Conservation (phyloP, 345 rosid genomes). For the Brassica cretica region DNA sequence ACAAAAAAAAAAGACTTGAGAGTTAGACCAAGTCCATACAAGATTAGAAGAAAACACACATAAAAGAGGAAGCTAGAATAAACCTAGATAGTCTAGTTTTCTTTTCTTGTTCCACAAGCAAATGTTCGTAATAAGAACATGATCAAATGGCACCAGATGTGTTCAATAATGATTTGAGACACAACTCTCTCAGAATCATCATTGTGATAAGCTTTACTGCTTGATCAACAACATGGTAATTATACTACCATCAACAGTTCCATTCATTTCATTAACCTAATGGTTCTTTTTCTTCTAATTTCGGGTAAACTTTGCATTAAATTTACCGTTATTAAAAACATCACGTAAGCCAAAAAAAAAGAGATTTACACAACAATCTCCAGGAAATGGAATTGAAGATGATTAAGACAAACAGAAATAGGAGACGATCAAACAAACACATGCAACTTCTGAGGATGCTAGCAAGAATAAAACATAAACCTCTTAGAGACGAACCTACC, state of each 20-base stretch:
- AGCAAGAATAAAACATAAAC: constrained; percentile 1
- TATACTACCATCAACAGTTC: not conserved
- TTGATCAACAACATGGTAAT: not conserved
- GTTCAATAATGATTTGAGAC: not conserved
- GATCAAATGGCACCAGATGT: constrained; percentile 15
- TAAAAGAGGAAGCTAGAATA: not conserved
- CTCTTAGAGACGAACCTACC: not conserved
- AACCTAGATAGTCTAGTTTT: not conserved
- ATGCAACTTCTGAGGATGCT: not conserved
- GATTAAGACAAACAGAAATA: not conserved
- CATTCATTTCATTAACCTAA: not conserved
- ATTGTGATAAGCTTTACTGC: not conserved
- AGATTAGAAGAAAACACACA: not conserved
- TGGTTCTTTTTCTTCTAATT: not conserved
- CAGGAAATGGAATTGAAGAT: not conserved
- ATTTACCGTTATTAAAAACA: not conserved
- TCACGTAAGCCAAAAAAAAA: not conserved
- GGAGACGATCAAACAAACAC: not conserved
- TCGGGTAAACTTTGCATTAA: too few relatives aligned
- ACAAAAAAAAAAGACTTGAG: not conserved
- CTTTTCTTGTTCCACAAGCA: constrained; percentile 3
- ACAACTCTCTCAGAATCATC: constrained; percentile 11
- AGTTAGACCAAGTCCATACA: constrained; percentile 1
- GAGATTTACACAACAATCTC: not conserved
- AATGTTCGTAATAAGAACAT: not conserved